A percentile compares a stretch with the other conserved stretches of the same genome.
Conservation (phyloP, 2,329 filamentous ascomycete genomes). For the Parastagonospora avenae region DNA sequence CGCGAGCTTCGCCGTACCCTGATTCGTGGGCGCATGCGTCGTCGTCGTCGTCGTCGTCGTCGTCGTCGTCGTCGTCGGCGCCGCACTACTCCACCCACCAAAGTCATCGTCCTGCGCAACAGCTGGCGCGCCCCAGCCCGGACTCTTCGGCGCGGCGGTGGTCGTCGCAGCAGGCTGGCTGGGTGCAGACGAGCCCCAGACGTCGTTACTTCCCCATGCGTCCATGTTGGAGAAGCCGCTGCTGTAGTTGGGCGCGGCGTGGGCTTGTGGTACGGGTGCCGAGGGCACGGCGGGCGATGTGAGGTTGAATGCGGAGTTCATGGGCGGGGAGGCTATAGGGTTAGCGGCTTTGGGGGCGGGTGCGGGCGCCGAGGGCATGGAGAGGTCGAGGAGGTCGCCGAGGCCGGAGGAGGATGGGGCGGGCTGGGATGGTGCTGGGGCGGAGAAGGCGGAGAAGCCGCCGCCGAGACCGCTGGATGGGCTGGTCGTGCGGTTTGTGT, state of each 20-base stretch:
- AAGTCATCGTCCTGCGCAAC: slow-evolving; percentile 93
- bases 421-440: slow-evolving; percentile 55
- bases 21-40: slow-evolving; percentile 16
- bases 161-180: slow-evolving; percentile 51
- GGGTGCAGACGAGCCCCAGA: slow-evolving; percentile 73
- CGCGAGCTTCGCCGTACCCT: slow-evolving; percentile 52
- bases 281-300: slow-evolving; percentile 39
- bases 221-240: slow-evolving; percentile 64
- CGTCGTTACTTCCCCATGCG: slow-evolving; percentile 82
- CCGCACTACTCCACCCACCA: slow-evolving; percentile 86
- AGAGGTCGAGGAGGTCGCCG: slow-evolving; percentile 81
- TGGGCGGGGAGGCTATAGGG: slow-evolving; percentile 44
- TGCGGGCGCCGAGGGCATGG: slow-evolving; percentile 43
- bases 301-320: slow-evolving; percentile 74
- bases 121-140: slow-evolving; percentile 61
- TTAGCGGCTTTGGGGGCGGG: slow-evolving; percentile 32
- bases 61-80: slow-evolving; percentile 60
- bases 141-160: slow-evolving; percentile 48
- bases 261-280: slow-evolving; percentile 42
- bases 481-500: slow-evolving; percentile 55
- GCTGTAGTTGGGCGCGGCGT: slow-evolving; percentile 39
- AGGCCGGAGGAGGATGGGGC: slow-evolving; percentile 58
- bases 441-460: slow-evolving; percentile 70
- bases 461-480: slow-evolving; percentile 61
- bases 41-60: slow-evolving; percentile 49